phyloP scores from a whole-genome alignment of 305 asterid species.

The Rubia peregrina region DNA sequence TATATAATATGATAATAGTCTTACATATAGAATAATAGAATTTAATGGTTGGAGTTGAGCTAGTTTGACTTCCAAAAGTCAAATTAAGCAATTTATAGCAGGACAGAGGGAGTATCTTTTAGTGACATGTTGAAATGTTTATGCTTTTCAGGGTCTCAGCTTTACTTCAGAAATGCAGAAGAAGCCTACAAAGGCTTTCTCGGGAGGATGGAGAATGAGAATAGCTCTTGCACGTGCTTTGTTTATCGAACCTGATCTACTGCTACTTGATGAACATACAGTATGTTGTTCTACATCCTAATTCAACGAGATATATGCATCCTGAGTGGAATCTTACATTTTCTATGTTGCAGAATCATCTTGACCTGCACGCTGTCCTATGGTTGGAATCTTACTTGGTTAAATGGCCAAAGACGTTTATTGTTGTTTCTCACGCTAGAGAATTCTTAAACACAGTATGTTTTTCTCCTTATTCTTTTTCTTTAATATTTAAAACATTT shows the following conservation, averaged over 20 bases:
- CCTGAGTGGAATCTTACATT: conserved; percentile 14
- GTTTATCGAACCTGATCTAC: conserved; percentile 90
- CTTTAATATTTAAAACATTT: conserved; percentile 8
- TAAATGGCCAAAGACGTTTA: conserved; percentile 97
- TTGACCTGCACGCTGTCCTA: conserved; percentile 97
- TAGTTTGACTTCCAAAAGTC: too few relatives aligned
- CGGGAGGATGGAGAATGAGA: conserved; percentile 99
- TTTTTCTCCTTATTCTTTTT: conserved; percentile 19
- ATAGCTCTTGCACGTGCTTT: conserved; percentile 96
- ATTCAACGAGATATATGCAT: conserved; percentile 19
- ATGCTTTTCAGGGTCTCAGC: conserved; percentile 76
- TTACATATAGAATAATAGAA: too few relatives aligned
- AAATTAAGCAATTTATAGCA: too few relatives aligned
- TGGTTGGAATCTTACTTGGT: conserved; percentile 93
- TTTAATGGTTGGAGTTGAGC: too few relatives aligned
- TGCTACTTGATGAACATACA: conserved; percentile 97
- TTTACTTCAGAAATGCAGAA: conserved; percentile 89
- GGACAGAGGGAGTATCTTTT: neutral
- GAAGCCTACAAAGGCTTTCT: conserved; percentile 76
- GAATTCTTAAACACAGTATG: conserved; percentile 91
- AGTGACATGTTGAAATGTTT: conserved; percentile 15
- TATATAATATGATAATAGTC: too few relatives aligned
- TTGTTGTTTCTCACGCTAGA: conserved; percentile 98
- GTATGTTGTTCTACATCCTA: conserved; percentile 32
- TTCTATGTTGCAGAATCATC: conserved; percentile 79